These are phyloP conservation scores for Boletus reticulatus DNA, from an alignment of 768 basidiomycete species.

Conservation along the genomic window DNA sequence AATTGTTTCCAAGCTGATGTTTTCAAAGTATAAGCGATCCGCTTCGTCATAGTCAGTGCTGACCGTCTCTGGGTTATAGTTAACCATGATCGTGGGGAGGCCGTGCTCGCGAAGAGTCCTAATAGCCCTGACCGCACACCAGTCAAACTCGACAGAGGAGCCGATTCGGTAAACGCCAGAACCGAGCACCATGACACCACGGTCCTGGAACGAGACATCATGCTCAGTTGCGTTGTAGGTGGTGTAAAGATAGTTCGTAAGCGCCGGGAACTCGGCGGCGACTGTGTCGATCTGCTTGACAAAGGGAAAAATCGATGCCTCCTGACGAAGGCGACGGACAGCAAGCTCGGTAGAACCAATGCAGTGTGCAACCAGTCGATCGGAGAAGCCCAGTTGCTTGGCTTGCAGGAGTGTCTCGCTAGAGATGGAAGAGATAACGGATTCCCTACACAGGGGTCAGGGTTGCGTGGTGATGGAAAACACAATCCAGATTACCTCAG, in stretches of 20 bases:
- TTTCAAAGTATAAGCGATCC: slow-evolving; percentile 97
- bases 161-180: slow-evolving; percentile 99
- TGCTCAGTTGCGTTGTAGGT: slow-evolving; percentile 97
- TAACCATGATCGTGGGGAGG: slow-evolving; percentile 96
- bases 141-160: slow-evolving; percentile 99
- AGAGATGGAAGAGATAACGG: slow-evolving; percentile 63
- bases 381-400: slow-evolving; percentile 96
- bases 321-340: slow-evolving; percentile 85
- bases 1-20: slow-evolving; percentile 94
- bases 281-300: slow-evolving; percentile 99
- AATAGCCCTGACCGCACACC: slow-evolving; percentile 98
- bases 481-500: slow-evolving; percentile 54
- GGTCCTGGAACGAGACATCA: slow-evolving; percentile 84
- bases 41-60: slow-evolving; percentile 99
- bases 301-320: slow-evolving; percentile 78
- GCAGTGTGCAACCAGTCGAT: slow-evolving; percentile 80
- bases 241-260: slow-evolving; percentile 98
- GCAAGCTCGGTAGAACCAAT: slow-evolving; percentile 92
- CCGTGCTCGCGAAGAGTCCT: slow-evolving; percentile 94
- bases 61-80: slow-evolving; percentile 99
- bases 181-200: slow-evolving; percentile 95
- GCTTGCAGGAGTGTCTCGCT: slow-evolving; percentile 67
- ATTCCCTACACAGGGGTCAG: slow-evolving; percentile 42
- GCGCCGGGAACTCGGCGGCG: slow-evolving; percentile 97
- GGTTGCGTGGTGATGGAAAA: background rate